phyloP scores from a whole-genome alignment of 768 basidiomycete species.

The Suillus occidentalis region DNA sequence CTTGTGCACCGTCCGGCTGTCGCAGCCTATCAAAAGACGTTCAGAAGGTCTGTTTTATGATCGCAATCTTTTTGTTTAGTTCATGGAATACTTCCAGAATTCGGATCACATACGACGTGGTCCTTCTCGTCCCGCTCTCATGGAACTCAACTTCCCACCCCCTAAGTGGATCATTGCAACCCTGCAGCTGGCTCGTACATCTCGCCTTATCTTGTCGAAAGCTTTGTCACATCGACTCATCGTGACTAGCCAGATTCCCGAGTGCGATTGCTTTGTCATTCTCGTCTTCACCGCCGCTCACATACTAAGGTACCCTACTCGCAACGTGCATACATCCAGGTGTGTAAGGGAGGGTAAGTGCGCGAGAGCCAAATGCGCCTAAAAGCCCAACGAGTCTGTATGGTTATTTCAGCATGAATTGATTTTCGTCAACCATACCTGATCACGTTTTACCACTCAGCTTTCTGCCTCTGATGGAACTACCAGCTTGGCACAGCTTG shows the following conservation, averaged over 20 bases:
- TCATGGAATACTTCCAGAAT: background rate
- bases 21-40: background rate
- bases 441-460: too few relatives aligned
- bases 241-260: background rate
- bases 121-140: background rate
- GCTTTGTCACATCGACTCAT: background rate
- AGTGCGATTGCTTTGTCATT: background rate
- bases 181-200: too few relatives aligned
- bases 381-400: background rate
- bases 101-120: background rate
- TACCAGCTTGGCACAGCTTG: too few relatives aligned
- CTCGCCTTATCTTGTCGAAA: background rate
- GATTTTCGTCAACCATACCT: background rate
- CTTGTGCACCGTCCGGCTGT: background rate
- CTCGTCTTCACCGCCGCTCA: background rate
- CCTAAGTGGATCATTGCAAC: background rate
- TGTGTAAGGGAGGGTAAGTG: background rate
- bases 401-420: background rate
- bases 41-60: background rate
- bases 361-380: background rate
- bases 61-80: background rate
- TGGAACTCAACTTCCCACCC: background rate
- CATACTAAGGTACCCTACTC: background rate
- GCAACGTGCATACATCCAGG: background rate
- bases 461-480: too few relatives aligned